phyloP scores from a whole-genome alignment of 768 basidiomycete species.

The Agaricus blazei region DNA sequence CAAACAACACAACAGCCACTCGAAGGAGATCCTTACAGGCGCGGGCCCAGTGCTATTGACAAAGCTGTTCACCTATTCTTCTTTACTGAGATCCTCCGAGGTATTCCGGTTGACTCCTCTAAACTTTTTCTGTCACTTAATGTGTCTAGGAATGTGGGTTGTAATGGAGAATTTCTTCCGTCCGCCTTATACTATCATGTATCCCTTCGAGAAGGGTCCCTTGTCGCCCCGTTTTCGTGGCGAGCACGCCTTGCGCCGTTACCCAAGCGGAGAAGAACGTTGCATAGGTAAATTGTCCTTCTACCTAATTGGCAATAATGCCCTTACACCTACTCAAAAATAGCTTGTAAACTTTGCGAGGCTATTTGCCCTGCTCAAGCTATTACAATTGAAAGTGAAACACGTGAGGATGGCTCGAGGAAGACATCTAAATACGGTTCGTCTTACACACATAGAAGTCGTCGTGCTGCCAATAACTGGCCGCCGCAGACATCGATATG shows the following conservation, averaged over 20 bases:
- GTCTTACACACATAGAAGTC: slow-evolving; percentile 16
- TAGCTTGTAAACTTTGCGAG: slow-evolving; percentile 98
- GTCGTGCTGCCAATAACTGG: slow-evolving; percentile 5
- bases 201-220: slow-evolving; percentile 97
- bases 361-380: slow-evolving; percentile 99
- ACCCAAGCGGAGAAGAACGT: slow-evolving; percentile 96
- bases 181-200: slow-evolving; percentile 97
- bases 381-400: slow-evolving; percentile 98
- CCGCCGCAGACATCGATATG: slow-evolving; percentile 88
- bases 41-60: slow-evolving; percentile 87
- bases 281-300: slow-evolving; percentile 77
- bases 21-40: slow-evolving; percentile 63
- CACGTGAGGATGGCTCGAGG: slow-evolving; percentile 90
- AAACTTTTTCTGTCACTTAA: slow-evolving; percentile 10
- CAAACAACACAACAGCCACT: slow-evolving; percentile 33
- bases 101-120: slow-evolving; percentile 31
- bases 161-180: slow-evolving; percentile 89
- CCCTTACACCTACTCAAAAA: slow-evolving; percentile 9
- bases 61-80: slow-evolving; percentile 97
- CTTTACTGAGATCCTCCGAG: slow-evolving; percentile 97
- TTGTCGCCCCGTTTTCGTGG: slow-evolving; percentile 97
- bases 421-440: slow-evolving; percentile 96
- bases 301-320: not conserved
- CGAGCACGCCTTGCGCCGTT: slow-evolving; percentile 93
- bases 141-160: slow-evolving; percentile 87